phyloP scores from a whole-genome alignment of 2,329 filamentous ascomycete species.

The Microsporum ferrugineum region DNA sequence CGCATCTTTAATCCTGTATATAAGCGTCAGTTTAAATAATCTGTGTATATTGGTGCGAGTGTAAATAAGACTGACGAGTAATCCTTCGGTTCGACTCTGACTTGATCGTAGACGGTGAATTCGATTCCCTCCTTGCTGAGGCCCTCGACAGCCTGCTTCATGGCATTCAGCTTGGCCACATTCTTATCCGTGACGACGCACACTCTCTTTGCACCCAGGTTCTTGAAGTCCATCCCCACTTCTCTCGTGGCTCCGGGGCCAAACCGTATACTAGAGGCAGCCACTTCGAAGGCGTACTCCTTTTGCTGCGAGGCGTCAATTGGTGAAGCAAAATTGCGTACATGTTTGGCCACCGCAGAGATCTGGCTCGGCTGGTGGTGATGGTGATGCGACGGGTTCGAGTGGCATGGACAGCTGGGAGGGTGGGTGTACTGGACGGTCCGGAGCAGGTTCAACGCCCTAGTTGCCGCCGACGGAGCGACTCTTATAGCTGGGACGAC shows the following conservation, averaged over 20 bases:
- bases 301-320: slow-evolving; percentile 61
- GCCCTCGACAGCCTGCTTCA: slow-evolving; percentile 77
- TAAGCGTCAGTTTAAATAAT: background rate
- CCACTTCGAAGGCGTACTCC: slow-evolving; percentile 99
- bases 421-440: slow-evolving; percentile 88
- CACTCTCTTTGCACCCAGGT: slow-evolving; percentile 75
- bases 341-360: slow-evolving; percentile 35
- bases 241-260: slow-evolving; percentile 88
- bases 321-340: slow-evolving; percentile 61
- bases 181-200: slow-evolving; percentile 84
- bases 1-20: slow-evolving; percentile 64
- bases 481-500: slow-evolving; percentile 33
- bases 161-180: slow-evolving; percentile 70
- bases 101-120: slow-evolving; percentile 70
- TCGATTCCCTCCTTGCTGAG: slow-evolving; percentile 65
- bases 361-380: slow-evolving; percentile 44
- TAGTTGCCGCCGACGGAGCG: slow-evolving; percentile 36
- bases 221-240: slow-evolving; percentile 94
- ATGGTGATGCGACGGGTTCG: slow-evolving; percentile 71
- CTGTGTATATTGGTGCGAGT: background rate
- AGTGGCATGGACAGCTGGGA: slow-evolving; percentile 82
- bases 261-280: slow-evolving; percentile 85
- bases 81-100: slow-evolving; percentile 86
- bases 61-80: slow-evolving; percentile 54
- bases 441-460: slow-evolving; percentile 54